Conservation (phyloP, 495 filamentous ascomycete genomes). For the Xylaria flabelliformis region DNA sequence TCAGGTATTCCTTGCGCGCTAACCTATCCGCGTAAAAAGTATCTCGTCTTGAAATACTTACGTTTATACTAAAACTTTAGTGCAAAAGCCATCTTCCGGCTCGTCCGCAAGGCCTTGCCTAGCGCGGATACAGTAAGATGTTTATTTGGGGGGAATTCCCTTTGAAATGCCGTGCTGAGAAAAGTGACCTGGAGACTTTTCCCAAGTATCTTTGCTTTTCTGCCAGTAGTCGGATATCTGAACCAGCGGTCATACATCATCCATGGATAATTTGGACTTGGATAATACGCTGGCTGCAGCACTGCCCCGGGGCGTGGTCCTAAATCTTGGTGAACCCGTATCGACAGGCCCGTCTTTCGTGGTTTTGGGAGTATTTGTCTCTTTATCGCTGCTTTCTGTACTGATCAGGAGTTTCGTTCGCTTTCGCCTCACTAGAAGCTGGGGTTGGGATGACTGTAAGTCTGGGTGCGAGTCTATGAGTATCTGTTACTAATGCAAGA, state of each 20-base stretch:
- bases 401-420: neutral
- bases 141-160: too few relatives aligned
- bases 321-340: neutral
- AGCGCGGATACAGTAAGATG: too few relatives aligned
- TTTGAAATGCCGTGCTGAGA: too few relatives aligned
- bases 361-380: neutral
- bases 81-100: too few relatives aligned
- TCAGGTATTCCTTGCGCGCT: too few relatives aligned
- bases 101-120: too few relatives aligned
- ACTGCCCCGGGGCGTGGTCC: neutral
- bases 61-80: too few relatives aligned
- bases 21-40: too few relatives aligned
- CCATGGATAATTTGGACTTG: neutral
- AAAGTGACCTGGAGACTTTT: too few relatives aligned
- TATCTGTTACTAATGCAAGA: neutral
- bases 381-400: neutral
- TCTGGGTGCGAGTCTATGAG: neutral
- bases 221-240: too few relatives aligned
- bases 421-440: neutral
- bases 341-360: neutral
- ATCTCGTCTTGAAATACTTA: too few relatives aligned
- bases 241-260: neutral
- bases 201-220: too few relatives aligned
- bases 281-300: neutral
- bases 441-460: neutral